Evolutionary conservation across 2,329 filamentous ascomycete species (phyloP).

Genomic region (Colletotrichum sp.): DNA sequence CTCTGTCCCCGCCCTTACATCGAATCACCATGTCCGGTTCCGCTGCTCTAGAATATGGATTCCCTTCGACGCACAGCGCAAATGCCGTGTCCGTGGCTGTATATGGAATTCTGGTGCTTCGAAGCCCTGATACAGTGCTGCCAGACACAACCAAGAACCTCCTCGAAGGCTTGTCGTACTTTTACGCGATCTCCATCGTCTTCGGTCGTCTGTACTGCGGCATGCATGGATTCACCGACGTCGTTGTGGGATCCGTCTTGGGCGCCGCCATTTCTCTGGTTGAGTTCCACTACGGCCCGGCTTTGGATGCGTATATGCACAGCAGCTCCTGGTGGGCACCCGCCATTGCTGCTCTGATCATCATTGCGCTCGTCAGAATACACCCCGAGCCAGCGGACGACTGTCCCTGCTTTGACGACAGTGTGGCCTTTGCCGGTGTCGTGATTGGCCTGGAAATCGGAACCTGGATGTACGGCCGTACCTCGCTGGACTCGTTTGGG

Average conservation of each 20-base stretch:
- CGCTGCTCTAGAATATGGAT: conserved; percentile 93
- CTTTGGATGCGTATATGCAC: conserved; percentile 75
- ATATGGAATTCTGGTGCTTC: conserved; percentile 77
- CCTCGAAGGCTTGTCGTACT: conserved; percentile 75
- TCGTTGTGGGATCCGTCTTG: conserved; percentile 78
- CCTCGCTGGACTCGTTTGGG: conserved; percentile 48
- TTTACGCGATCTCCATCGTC: conserved; percentile 88
- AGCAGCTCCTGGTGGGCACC: conserved; percentile 69
- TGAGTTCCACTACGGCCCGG: conserved; percentile 64
- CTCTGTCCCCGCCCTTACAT: conserved; percentile 87
- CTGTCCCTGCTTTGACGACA: conserved; percentile 96
- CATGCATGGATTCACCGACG: conserved; percentile 97
- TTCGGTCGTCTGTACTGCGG: conserved; percentile 94
- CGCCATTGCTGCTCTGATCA: conserved; percentile 64
- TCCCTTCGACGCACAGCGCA: conserved; percentile 95
- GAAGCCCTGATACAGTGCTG: conserved; percentile 67
- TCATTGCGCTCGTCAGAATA: conserved; percentile 81
- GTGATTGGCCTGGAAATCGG: conserved; percentile 84
- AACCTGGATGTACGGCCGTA: conserved; percentile 79
- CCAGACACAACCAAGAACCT: conserved; percentile 61
- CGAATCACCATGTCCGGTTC: conserved; percentile 98
- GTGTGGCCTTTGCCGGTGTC: conserved; percentile 89
- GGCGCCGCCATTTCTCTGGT: conserved; percentile 69
- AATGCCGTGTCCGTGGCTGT: conserved; percentile 95
- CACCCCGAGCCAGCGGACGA: conserved; percentile 97